phyloP scores from a whole-genome alignment of 2,329 filamentous ascomycete genomes.

The Cadophora sp. region DNA sequence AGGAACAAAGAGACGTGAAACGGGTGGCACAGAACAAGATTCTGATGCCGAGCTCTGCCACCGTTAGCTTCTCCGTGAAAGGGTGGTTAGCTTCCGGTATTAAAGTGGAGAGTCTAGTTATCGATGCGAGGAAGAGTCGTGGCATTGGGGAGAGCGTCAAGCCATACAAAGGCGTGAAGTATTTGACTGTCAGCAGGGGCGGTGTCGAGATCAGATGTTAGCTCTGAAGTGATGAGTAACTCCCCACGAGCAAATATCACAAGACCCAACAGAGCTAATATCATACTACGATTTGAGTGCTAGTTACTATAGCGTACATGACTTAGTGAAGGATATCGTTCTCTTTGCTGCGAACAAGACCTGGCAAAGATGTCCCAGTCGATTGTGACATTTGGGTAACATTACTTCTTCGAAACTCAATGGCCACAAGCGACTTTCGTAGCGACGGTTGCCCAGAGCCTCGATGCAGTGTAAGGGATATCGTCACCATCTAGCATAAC shows the following conservation, averaged over 20 bases:
- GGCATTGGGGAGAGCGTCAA: constrained; percentile 88
- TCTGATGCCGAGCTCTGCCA: constrained; percentile 80
- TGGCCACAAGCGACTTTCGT: neutral
- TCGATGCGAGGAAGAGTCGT: constrained; percentile 80
- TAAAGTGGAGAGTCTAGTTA: constrained; percentile 70
- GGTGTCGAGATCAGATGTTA: constrained; percentile 68
- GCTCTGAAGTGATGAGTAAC: neutral
- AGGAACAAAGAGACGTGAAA: constrained; percentile 56
- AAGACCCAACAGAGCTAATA: neutral
- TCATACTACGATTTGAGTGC: neutral
- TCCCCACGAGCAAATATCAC: neutral
- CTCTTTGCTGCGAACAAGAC: neutral
- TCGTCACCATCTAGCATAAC: neutral
- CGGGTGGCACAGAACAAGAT: constrained; percentile 73
- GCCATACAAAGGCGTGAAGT: constrained; percentile 98
- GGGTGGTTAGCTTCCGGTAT: constrained; percentile 73
- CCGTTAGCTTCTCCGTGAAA: constrained; percentile 74
- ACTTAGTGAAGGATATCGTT: neutral
- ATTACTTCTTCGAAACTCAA: neutral
- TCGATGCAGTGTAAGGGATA: neutral
- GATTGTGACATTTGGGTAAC: neutral
- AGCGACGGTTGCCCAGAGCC: neutral
- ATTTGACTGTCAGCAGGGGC: constrained; percentile 77
- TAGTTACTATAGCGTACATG: neutral
- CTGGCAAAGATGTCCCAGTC: neutral